Base-by-base conservation (phyloP, 1,139 yeast genomes). In the Suhomyces chickasaworum region DNA sequence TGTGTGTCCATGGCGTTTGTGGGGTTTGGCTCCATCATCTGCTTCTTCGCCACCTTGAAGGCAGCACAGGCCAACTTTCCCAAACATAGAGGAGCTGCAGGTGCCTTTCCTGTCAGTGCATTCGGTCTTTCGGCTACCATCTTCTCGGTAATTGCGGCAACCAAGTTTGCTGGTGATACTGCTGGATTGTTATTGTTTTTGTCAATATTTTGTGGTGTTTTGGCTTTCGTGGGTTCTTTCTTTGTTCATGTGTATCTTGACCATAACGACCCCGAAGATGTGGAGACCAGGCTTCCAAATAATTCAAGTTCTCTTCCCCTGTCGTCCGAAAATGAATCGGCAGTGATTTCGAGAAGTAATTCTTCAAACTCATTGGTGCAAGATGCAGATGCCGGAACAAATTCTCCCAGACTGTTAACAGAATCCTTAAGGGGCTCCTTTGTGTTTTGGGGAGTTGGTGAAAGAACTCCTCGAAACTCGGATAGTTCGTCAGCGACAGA, bases 31-130 rank as follows among this genome's bases (percentile, higher is more conserved):
- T 83, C 89, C 0, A 80, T 84, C 7, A 69, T 79, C 3, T 73
- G 84, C 3, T 85, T 80, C 60, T 85, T 81, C 56, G 75, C 90
- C 1, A 77, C 89, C 2, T 73, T 86, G 48, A 86, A 85, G 53
- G 83, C 86, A 7, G 79, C 86, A 2, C 86, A 87, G 17, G 69
- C 86, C 2, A 85, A 85, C 59, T 86, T 85, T 53, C 90, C 91
- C 0, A 66, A 76, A 30, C 81, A 84, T 56, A 71, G 86, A 55
- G 93, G 93, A 15, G 74, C 83, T 4, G 91, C 91, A 3, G 83
- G 83, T 4, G 82, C 85, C 1, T 67, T 78, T 17, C 86, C 86
- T 1, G 83, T 81, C 2, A 73, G 85, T 29, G 67, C 80, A 2
- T 81, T 75, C 59, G 87, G 86, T 0, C 64, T 81, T 48, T 65